phyloP scores from a whole-genome alignment of 2,329 filamentous ascomycete genomes.

The Curvularia lunata region DNA sequence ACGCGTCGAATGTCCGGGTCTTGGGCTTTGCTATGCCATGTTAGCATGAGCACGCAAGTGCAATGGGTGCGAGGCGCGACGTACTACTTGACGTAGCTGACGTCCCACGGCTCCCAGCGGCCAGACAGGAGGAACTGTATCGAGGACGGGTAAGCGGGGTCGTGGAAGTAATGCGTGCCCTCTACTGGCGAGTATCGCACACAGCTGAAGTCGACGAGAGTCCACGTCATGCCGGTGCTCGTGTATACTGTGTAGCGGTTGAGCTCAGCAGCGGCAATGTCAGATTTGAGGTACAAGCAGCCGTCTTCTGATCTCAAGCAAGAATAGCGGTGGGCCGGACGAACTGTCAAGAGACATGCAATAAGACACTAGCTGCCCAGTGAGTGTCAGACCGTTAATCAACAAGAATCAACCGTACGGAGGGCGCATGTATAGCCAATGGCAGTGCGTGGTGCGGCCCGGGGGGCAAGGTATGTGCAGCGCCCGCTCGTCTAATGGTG shows the following conservation, averaged over 20 bases:
- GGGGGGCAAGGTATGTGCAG: slow-evolving; percentile 24
- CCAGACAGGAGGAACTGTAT: slow-evolving; percentile 42
- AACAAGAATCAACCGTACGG: slow-evolving; percentile 13
- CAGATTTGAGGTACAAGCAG: slow-evolving; percentile 12
- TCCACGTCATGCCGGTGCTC: slow-evolving; percentile 37
- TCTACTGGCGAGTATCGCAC: slow-evolving; percentile 41
- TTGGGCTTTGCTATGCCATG: slow-evolving; percentile 28
- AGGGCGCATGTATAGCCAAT: slow-evolving; percentile 20
- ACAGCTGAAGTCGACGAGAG: slow-evolving; percentile 34
- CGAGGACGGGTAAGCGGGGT: slow-evolving; percentile 32
- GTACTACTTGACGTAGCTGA: slow-evolving; percentile 39
- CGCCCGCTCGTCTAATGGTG: slow-evolving; percentile 17
- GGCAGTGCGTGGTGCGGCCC: slow-evolving; percentile 15
- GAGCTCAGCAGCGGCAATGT: slow-evolving; percentile 2
- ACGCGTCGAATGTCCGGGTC: slow-evolving; percentile 41
- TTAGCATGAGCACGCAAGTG: slow-evolving; percentile 13
- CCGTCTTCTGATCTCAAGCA: slow-evolving; percentile 12
- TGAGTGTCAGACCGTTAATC: slow-evolving; percentile 22
- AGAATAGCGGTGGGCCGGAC: slow-evolving; percentile 19
- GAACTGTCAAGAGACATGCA: slow-evolving; percentile 21
- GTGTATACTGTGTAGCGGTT: not conserved
- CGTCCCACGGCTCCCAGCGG: slow-evolving; percentile 42
- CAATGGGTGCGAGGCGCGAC: slow-evolving; percentile 11
- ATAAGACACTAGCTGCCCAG: slow-evolving; percentile 22
- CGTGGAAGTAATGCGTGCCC: slow-evolving; percentile 42